Base-by-base conservation (phyloP, 352 stramenopile species). In the Globisporangium cylindrosporum region DNA sequence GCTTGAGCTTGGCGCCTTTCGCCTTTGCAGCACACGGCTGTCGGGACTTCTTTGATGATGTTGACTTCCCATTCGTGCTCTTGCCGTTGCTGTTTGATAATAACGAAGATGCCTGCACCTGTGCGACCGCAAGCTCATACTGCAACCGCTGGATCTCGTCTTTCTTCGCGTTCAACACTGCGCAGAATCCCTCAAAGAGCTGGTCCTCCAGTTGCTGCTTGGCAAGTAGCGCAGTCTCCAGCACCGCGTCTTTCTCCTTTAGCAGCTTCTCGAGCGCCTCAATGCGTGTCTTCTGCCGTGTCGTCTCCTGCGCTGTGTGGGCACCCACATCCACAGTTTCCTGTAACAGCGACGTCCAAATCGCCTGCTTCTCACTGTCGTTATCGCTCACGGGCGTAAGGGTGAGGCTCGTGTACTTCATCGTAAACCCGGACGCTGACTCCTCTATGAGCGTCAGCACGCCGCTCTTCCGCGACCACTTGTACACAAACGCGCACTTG, bases 81-180 rank as follows among this genome's bases (percentile, higher is more conserved):
- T 38, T 38, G 34, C 34, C 34, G 4, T 20, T 67, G 8, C n/a
- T 60, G 3, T 18, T 22, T 14, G 20, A 54, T 25, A 27, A n/a
- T 38, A 27, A 15, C 15, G 25, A 38, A 25, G 48, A 29, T 8
- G 4, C 7, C 15, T 62, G 58, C 18, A 67, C 25, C n/a, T 67
- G 58, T 4, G 63, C 64, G 9, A 74, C 64, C 3, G 69, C 60
- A 27, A 86, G 12, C 27, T 82, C 73, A 7, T 68, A 53, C 70
- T 81, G 68, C 20, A 90, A 55, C 8, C 76, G 74, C 62, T 71
- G 70, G 10, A 88, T 84, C 54, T 84, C 78, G n/a, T 86, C 78
- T 64, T 90, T 90, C 73, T 90, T 88, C 20, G 76, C 72, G 41
- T 88, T 88, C 56, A 90, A 56, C 36, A 88, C 77, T 4, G 71